A percentile compares a stretch with the other conserved stretches of the same genome.
phyloP scores from a whole-genome alignment of 2,329 filamentous ascomycete species.

The Ophiostoma populinum region DNA sequence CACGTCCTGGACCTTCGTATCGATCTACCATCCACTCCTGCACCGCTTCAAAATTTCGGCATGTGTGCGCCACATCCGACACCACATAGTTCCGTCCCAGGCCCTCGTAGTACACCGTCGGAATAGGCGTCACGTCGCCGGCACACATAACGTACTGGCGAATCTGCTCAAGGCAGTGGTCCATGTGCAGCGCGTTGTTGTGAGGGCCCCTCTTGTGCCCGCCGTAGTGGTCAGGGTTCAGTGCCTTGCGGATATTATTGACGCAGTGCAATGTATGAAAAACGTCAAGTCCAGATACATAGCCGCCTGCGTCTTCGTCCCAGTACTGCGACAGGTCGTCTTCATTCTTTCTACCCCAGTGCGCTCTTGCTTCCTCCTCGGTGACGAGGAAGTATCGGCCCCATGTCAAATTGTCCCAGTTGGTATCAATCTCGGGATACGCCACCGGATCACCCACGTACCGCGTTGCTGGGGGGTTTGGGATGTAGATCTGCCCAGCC shows the following conservation, averaged over 20 bases:
- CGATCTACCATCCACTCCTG: slow-evolving; percentile 6
- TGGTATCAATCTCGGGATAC: slow-evolving; percentile 2
- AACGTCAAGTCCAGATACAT: slow-evolving; percentile 10
- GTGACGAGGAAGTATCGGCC: slow-evolving; percentile 4
- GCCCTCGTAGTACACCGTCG: slow-evolving; percentile 10
- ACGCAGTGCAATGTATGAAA: slow-evolving; percentile 13
- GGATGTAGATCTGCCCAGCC: slow-evolving; percentile 3
- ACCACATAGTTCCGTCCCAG: slow-evolving; percentile 12
- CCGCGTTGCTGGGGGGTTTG: background rate
- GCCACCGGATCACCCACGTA: slow-evolving; percentile 1
- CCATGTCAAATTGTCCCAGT: slow-evolving; percentile 3
- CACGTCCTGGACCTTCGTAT: slow-evolving; percentile 5
- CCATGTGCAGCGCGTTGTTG: slow-evolving; percentile 7
- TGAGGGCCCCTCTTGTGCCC: slow-evolving; percentile 1
- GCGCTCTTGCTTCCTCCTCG: background rate
- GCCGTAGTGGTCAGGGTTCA: slow-evolving; percentile 10
- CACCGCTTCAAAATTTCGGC: slow-evolving; percentile 10
- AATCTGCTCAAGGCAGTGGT: slow-evolving; percentile 13
- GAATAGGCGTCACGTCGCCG: slow-evolving; percentile 12
- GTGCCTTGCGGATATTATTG: slow-evolving; percentile 11
- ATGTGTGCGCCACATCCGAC: slow-evolving; percentile 13
- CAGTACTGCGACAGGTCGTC: slow-evolving; percentile 1
- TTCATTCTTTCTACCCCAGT: slow-evolving; percentile 1
- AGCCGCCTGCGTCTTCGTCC: slow-evolving; percentile 7
- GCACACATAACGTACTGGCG: slow-evolving; percentile 13